A percentile compares a stretch with the other conserved stretches of the same genome.
These are phyloP conservation scores for Fallopia convolvulus DNA, from an alignment of 148 eudicot species.

Conservation along the genomic window DNA sequence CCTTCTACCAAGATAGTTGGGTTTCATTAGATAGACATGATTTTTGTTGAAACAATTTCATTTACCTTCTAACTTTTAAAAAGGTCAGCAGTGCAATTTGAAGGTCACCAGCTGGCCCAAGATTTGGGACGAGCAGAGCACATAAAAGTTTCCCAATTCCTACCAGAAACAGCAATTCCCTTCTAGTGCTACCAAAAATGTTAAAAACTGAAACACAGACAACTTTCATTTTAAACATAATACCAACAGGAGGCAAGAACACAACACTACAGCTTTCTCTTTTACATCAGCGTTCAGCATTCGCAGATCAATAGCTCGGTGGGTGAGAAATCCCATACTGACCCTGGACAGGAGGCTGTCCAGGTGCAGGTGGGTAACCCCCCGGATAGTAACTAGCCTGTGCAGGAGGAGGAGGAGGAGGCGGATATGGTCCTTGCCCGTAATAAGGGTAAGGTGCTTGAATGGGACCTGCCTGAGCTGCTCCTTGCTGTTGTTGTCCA, in stretches of 20 bases:
- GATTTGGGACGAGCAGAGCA: too few relatives aligned
- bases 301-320: slow-evolving; percentile 19
- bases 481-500: slow-evolving; percentile 40
- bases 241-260: not conserved
- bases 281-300: not conserved
- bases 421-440: slow-evolving; percentile 28
- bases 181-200: slow-evolving; percentile 9
- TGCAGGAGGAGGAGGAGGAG: slow-evolving; percentile 13
- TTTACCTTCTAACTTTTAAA: too few relatives aligned
- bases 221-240: not conserved
- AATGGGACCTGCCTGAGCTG: not conserved
- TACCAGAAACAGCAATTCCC: not conserved
- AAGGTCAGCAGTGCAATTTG: too few relatives aligned
- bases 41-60: too few relatives aligned
- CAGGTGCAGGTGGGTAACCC: slow-evolving; percentile 23
- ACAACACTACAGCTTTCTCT: not conserved
- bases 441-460: slow-evolving; percentile 34
- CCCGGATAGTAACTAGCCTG: slow-evolving; percentile 28
- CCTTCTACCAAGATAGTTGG: too few relatives aligned
- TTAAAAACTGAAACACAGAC: not conserved
- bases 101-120: too few relatives aligned
- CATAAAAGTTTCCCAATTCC: not conserved
- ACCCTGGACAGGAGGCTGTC: slow-evolving; percentile 17
- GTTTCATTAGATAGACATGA: too few relatives aligned
- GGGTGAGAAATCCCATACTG: slow-evolving; percentile 16